Percentiles rank a stretch among this genome's conserved stretches.
Conservation (phyloP, 768 basidiomycete species). For the Daedaleopsis nitida region DNA sequence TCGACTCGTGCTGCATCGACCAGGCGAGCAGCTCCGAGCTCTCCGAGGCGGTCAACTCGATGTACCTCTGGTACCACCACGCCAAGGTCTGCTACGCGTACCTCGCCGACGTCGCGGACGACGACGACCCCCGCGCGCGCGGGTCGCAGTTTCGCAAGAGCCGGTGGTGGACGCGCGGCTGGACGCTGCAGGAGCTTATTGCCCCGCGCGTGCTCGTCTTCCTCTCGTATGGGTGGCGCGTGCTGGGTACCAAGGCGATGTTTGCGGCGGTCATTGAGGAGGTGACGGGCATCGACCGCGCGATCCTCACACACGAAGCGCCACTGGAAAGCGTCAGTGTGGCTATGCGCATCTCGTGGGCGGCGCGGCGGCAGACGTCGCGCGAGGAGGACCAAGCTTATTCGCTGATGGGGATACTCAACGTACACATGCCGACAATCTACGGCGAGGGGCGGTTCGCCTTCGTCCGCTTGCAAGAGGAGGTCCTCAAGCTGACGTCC, state of each 20-base stretch:
- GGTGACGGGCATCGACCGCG: conserved; percentile 1
- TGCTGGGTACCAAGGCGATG: conserved; percentile 2
- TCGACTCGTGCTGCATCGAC: conserved; percentile 17
- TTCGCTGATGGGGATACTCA: conserved; percentile 10
- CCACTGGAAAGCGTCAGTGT: conserved; percentile 1
- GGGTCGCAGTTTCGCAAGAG: background rate
- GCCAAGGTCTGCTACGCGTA: conserved; percentile 12
- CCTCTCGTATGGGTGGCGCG: background rate
- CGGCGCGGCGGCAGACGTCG: conserved; percentile 3
- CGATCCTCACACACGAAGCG: background rate
- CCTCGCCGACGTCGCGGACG: conserved; percentile 6
- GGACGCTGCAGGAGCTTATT: conserved; percentile 8
- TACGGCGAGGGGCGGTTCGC: conserved; percentile 12
- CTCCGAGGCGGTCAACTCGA: conserved; percentile 6
- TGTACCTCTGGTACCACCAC: conserved; percentile 8
- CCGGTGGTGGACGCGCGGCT: conserved; percentile 5
- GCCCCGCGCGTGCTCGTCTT: conserved; percentile 2
- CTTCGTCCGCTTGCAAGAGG: conserved; percentile 8
- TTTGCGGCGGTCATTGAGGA: conserved; percentile 1
- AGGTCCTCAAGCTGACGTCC: conserved; percentile 1
- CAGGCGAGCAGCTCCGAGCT: conserved; percentile 5
- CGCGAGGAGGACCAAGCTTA: conserved; percentile 12
- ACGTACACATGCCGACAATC: background rate
- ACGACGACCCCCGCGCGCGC: background rate
- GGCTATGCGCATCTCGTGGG: conserved; percentile 10